These are phyloP conservation scores for Saccharomycopsis sp. DNA, from an alignment of 805 yeast genomes.

Conservation along the genomic window DNA sequence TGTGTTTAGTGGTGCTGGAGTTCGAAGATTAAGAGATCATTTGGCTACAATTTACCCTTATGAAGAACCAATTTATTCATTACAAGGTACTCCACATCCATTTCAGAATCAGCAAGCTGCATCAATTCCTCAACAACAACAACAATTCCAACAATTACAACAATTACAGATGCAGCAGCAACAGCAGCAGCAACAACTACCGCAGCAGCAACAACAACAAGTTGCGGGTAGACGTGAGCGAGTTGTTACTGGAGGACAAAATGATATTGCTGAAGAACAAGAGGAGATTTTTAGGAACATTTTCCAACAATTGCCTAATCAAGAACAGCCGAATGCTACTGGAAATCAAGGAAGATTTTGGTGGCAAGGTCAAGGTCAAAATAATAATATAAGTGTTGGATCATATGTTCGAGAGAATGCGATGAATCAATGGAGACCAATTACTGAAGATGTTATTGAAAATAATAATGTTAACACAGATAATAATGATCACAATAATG, in stretches of 20 bases:
- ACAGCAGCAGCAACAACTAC: background rate
- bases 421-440: no score
- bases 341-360: no score
- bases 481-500: background rate
- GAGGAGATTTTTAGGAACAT: no score
- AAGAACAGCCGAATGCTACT: no score
- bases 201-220: background rate
- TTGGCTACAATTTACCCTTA: conserved; percentile 27
- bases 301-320: no score
- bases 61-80: background rate
- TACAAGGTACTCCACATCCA: background rate
- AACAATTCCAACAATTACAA: background rate
- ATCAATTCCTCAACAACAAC: background rate
- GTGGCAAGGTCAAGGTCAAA: no score
- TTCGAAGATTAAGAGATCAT: conserved; percentile 63
- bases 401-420: no score
- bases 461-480: background rate
- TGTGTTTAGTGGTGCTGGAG: conserved; percentile 91
- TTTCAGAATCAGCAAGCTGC: background rate
- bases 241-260: background rate
- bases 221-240: background rate
- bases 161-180: background rate
- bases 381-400: no score
- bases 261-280: background rate
- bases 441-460: no score